Conservation (phyloP, 139 green algal species). For the Tetratostichococcus sp. region DNA sequence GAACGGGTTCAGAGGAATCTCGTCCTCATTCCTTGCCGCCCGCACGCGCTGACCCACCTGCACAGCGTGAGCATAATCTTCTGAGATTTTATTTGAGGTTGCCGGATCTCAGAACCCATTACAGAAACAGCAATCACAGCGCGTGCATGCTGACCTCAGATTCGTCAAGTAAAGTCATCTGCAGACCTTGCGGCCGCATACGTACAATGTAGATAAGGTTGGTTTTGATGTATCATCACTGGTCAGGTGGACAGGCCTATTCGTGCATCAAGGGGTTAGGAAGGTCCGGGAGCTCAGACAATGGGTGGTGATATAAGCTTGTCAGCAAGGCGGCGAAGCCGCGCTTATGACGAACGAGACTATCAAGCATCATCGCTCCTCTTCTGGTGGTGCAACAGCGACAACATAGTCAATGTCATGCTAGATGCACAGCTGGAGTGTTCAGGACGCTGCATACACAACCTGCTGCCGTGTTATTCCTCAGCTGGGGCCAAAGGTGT, state of each 20-base stretch:
- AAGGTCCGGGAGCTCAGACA: background rate
- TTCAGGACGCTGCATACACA: no score
- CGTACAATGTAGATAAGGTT: conserved; percentile 3
- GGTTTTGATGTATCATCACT: conserved; percentile 2
- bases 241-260: background rate
- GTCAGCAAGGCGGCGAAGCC: background rate
- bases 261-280: no score
- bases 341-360: conserved; percentile 4
- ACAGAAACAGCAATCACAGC: no score
- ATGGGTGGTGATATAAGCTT: conserved; percentile 1
- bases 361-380: background rate
- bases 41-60: conserved; percentile 88
- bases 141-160: conserved; percentile 4
- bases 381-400: background rate
- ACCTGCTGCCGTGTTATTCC: no score
- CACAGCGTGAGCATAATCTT: background rate
- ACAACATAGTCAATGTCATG: no score
- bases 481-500: no score
- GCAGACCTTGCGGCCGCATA: background rate
- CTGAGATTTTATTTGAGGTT: no score
- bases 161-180: background rate
- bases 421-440: no score
- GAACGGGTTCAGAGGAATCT: conserved; percentile 97
- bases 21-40: conserved; percentile 67
- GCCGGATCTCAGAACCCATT: no score